Evolutionary conservation across 768 basidiomycete genomes (phyloP), one percentile per base, ranked within the genome.

Genomic region (Coprinopsis strossmayeri): DNA sequence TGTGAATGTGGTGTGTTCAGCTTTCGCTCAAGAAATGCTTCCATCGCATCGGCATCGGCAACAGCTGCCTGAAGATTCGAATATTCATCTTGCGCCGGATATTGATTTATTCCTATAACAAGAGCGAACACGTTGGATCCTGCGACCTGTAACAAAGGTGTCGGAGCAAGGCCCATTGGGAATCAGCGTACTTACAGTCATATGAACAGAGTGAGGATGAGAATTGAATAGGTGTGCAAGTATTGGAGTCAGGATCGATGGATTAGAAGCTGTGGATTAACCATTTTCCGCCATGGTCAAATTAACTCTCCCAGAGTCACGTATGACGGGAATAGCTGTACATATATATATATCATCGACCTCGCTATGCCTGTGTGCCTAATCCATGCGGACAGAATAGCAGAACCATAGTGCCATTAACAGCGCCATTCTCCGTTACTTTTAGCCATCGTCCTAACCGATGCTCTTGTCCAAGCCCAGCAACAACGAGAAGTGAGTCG

Each of bases 401-500:
- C 53, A 81, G 72, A 23, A 92, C 79, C 25, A 87, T 57, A 1
- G 87, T 76, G 5, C 84, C 80, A 65, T 95, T 96, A 55, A 73
- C 71, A 0, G 76, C 81, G 1, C 87, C 86, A 45, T 57, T 60
- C 25, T 81, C 83, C 61, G 86, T 88, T 49, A 88, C 59, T 41
- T 70, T 76, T 59, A 91, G 64, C 95, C 96, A 99, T 53, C 96
- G 73, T 1, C 96, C 95, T 28, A 95, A 63, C 49, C 89, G 78
- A 60, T 86, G 89, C 62, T 99, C 96, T 61, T 93, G 88, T 1
- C 87, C 89, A 15, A 91, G 61, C 9, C 85, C 90, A 4, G 82
- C 92, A 13, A 91, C 78, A 28, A 99, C 61, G 47, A 94, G 66
- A 45, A 78, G 59, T 1, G 69, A 60, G 39, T 63, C 49, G 4